Conservation (phyloP, 208 protist species). For the Trypanosoma brucei region DNA sequence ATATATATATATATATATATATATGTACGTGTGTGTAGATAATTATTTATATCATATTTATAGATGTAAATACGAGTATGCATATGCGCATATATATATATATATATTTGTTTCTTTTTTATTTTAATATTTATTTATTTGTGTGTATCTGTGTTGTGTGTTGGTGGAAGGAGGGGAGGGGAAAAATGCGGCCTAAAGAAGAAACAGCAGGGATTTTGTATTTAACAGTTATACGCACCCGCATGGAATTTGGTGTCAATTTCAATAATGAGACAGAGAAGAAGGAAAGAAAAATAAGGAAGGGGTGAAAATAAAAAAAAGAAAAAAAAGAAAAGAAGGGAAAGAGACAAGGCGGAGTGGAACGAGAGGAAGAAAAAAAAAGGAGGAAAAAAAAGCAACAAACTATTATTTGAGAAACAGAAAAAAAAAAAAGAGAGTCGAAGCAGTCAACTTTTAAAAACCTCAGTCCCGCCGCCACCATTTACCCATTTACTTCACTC, state of each 20-base stretch:
- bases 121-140: no score
- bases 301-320: not conserved
- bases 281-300: slow-evolving; percentile 8
- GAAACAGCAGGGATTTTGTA: not conserved
- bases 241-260: not conserved
- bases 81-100: no score
- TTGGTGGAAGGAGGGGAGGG: not conserved
- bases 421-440: slow-evolving; percentile 2
- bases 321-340: no score
- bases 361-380: slow-evolving; percentile 5
- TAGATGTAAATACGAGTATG: no score
- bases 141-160: no score
- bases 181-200: slow-evolving; percentile 1
- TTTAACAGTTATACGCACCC: not conserved
- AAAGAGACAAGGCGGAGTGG: not conserved
- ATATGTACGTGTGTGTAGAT: no score
- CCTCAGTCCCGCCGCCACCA: no score
- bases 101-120: slow-evolving; percentile 1
- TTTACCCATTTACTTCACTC: no score
- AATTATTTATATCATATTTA: no score
- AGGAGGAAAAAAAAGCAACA: not conserved
- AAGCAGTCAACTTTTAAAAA: no score
- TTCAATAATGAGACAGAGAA: not conserved
- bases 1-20: no score
- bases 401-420: not conserved